These are phyloP conservation scores for Hirschfeldia incana DNA, from an alignment of 345 rosid genomes.

Conservation along the genomic window DNA sequence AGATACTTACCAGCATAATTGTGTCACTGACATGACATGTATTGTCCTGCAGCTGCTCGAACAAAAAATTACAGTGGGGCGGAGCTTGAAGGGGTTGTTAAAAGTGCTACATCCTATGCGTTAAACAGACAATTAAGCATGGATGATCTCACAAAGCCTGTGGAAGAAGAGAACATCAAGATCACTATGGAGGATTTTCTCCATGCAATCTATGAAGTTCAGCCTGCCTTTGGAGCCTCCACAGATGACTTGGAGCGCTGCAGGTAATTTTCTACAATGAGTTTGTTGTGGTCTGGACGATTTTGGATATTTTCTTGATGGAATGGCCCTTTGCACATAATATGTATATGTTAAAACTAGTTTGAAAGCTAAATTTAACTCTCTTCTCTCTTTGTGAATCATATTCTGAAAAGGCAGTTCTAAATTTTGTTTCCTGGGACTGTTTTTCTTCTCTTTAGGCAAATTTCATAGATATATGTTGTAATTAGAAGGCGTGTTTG, in stretches of 20 bases:
- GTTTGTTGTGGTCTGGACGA: background rate
- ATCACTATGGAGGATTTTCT: conserved; percentile 94
- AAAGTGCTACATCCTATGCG: conserved; percentile 98
- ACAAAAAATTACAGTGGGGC: conserved; percentile 98
- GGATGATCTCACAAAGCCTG: conserved; percentile 95
- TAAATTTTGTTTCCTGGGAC: background rate
- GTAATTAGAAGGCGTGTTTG: background rate
- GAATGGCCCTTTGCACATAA: background rate
- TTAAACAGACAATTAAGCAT: conserved; percentile 90
- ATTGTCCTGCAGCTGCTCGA: conserved; percentile 75
- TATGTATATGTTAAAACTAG: background rate
- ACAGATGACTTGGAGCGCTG: conserved; percentile 92
- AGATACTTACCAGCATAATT: conserved; percentile 3
- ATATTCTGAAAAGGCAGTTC: conserved; percentile 4
- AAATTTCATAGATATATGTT: background rate
- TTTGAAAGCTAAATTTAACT: background rate
- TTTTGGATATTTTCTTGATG: conserved; percentile 6
- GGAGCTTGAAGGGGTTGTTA: conserved; percentile 98
- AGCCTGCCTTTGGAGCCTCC: conserved; percentile 98
- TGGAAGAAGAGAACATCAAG: conserved; percentile 94
- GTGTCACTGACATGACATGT: conserved; percentile 7
- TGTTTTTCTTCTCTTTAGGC: background rate
- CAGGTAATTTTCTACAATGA: conserved; percentile 55
- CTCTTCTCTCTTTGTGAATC: background rate
- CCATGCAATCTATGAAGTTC: conserved; percentile 70